These are phyloP conservation scores for Saururus chinensis DNA, from an alignment of 164 flowering plant genomes.

Conservation along the genomic window DNA sequence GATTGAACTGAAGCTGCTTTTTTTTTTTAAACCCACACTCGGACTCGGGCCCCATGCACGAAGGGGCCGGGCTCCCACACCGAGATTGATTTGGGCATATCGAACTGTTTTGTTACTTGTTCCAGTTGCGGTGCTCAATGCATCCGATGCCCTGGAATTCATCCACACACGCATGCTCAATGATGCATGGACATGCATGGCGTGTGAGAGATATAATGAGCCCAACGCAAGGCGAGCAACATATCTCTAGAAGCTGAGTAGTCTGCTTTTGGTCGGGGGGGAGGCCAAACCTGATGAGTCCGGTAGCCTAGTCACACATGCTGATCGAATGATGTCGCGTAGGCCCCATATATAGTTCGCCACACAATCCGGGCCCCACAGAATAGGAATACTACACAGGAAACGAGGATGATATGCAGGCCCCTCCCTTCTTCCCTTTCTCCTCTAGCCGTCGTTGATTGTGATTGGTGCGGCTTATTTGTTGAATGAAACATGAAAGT, in stretches of 20 bases:
- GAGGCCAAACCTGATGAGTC: not conserved
- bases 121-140: not conserved
- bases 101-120: not conserved
- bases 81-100: not conserved
- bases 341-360: too few species aligned
- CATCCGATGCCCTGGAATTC: not conserved
- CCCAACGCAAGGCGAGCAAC: not conserved
- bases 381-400: too few species aligned
- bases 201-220: not conserved
- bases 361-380: too few species aligned
- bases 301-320: too few species aligned
- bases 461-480: too few species aligned
- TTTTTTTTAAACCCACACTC: not conserved
- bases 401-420: too few species aligned
- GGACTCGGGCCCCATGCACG: not conserved
- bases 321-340: too few species aligned
- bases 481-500: too few species aligned
- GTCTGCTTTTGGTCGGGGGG: not conserved
- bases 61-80: not conserved
- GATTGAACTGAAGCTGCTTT: not conserved
- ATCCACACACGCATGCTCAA: not conserved
- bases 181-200: conserved; percentile 1
- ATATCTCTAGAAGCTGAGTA: not conserved
- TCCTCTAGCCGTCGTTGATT: too few species aligned
- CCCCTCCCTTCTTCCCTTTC: too few species aligned